Conservation (phyloP, 2,329 filamentous ascomycete genomes). For the Elsinoe necatrix region DNA sequence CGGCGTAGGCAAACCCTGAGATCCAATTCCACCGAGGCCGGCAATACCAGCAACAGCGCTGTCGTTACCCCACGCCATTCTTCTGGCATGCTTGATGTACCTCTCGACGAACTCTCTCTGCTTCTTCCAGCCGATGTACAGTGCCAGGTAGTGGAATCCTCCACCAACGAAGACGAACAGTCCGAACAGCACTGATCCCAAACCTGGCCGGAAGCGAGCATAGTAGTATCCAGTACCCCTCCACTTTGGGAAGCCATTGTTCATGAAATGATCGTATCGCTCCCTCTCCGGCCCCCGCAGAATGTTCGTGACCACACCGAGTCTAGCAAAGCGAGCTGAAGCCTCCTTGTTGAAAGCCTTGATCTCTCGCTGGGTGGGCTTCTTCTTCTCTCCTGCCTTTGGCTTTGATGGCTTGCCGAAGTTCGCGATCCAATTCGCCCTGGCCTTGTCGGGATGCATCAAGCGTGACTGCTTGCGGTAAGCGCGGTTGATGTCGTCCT, state of each 20-base stretch:
- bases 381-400: conserved; percentile 35
- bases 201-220: conserved; percentile 78
- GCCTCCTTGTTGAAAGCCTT: conserved; percentile 72
- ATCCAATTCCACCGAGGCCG: conserved; percentile 45
- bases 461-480: conserved; percentile 79
- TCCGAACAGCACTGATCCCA: conserved; percentile 74
- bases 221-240: conserved; percentile 99
- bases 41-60: conserved; percentile 58
- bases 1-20: conserved; percentile 32
- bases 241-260: conserved; percentile 91
- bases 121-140: conserved; percentile 80
- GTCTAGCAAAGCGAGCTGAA: conserved; percentile 70
- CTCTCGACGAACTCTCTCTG: conserved; percentile 85
- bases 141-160: conserved; percentile 73
- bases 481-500: conserved; percentile 86
- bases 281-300: conserved; percentile 71
- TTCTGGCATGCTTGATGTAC: conserved; percentile 82
- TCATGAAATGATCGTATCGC: conserved; percentile 89
- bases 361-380: conserved; percentile 62
- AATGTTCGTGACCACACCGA: conserved; percentile 78
- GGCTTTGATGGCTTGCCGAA: conserved; percentile 45
- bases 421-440: conserved; percentile 68
- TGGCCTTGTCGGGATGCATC: conserved; percentile 93
- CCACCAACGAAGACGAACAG: conserved; percentile 78
- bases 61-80: conserved; percentile 83